Evolutionary conservation across 495 filamentous ascomycete species (phyloP).

Genomic region (Xylaria flabelliformis): DNA sequence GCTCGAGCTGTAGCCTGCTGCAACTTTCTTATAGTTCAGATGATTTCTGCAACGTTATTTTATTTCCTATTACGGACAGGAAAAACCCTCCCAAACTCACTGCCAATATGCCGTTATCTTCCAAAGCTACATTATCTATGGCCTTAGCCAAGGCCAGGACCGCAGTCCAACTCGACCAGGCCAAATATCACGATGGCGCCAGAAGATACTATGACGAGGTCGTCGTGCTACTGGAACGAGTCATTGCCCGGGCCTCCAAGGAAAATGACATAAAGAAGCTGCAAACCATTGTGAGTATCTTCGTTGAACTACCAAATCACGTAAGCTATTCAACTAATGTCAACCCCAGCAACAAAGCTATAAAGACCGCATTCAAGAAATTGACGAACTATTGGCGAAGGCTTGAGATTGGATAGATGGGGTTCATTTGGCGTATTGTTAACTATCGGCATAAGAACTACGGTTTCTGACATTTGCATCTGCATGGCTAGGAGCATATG

Average conservation of each 20-base stretch:
- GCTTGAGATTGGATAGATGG: conserved; percentile 3
- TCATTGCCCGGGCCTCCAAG: conserved; percentile 81
- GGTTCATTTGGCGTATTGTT: background rate
- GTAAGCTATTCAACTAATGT: conserved; percentile 17
- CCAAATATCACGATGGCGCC: conserved; percentile 90
- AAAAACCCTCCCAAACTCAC: background rate
- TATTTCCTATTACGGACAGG: conserved; percentile 20
- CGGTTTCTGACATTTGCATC: conserved; percentile 3
- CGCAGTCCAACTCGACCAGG: conserved; percentile 92
- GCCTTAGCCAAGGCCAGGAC: conserved; percentile 95
- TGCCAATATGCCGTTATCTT: conserved; percentile 55
- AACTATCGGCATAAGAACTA: background rate
- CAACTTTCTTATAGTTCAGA: conserved; percentile 8
- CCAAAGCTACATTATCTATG: conserved; percentile 92
- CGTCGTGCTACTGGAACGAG: conserved; percentile 80
- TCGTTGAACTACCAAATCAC: background rate
- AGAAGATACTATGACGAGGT: conserved; percentile 91
- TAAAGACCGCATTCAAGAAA: conserved; percentile 6
- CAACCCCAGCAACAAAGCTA: conserved; percentile 20
- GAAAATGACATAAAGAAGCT: conserved; percentile 87
- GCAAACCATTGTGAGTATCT: conserved; percentile 80
- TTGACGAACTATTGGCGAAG: conserved; percentile 5
- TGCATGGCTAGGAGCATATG: conserved; percentile 14
- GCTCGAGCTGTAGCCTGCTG: conserved; percentile 7
- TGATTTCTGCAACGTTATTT: background rate